Percentiles rank a stretch among this genome's conserved stretches.
These are phyloP conservation scores for Capsella rubella DNA, from an alignment of 441 rosid species.

Conservation along the genomic window DNA sequence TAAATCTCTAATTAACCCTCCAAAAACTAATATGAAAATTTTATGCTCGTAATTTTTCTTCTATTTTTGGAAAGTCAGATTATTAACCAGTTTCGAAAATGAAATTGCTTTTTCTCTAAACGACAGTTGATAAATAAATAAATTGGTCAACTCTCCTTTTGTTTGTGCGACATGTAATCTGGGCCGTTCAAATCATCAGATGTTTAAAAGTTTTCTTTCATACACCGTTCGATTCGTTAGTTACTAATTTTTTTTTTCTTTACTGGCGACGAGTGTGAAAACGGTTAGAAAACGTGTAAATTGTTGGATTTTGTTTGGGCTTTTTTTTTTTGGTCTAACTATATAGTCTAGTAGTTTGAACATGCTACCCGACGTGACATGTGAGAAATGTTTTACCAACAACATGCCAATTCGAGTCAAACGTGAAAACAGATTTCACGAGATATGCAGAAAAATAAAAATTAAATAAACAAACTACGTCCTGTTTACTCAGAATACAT, in stretches of 20 bases:
- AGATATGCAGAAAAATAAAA: no score
- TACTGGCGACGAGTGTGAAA: background rate
- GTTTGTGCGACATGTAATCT: background rate
- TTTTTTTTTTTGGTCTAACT: background rate
- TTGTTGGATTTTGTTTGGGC: background rate
- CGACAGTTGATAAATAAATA: no score
- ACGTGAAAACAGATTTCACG: no score
- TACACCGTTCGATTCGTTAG: slow-evolving; percentile 12
- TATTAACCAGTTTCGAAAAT: no score
- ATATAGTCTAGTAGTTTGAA: background rate
- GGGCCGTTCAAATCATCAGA: slow-evolving; percentile 3
- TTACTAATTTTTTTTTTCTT: background rate
- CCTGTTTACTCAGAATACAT: background rate
- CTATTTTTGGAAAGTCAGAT: no score
- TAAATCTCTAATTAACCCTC: no score
- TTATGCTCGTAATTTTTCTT: no score
- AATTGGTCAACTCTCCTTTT: no score
- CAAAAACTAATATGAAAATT: no score
- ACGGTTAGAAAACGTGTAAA: background rate
- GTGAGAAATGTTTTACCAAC: background rate
- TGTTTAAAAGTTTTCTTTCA: no score
- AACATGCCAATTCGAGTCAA: background rate
- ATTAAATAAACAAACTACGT: background rate
- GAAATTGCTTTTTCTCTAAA: no score
- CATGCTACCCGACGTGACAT: background rate